Percentiles rank a stretch among this genome's conserved stretches.
Evolutionary conservation across 2,329 filamentous ascomycete species (phyloP).

Genomic region (Aureobasidium namibiae): DNA sequence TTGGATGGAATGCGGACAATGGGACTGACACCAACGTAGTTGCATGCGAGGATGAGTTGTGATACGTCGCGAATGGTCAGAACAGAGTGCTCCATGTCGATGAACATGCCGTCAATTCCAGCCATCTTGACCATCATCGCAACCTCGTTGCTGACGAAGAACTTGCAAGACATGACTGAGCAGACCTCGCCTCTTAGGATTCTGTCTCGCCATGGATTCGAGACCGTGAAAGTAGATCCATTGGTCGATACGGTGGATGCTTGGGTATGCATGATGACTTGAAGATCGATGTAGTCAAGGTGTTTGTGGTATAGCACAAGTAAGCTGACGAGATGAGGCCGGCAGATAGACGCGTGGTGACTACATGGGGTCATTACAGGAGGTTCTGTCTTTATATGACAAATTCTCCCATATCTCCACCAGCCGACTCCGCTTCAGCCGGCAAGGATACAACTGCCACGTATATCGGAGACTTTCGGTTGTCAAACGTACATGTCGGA

Average conservation of each 20-base stretch:
- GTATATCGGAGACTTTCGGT: not conserved
- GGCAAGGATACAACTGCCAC: not conserved
- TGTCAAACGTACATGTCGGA: not conserved
- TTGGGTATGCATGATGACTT: not conserved
- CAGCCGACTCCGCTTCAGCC: not conserved
- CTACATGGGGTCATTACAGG: no score
- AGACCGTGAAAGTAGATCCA: not conserved
- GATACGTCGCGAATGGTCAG: constrained; percentile 29
- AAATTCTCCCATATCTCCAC: not conserved
- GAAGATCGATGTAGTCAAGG: not conserved
- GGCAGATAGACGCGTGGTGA: not conserved
- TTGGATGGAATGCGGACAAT: constrained; percentile 36
- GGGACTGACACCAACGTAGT: constrained; percentile 33
- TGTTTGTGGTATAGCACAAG: not conserved
- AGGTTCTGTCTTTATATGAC: not conserved
- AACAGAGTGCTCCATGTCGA: constrained; percentile 39
- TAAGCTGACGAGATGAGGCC: not conserved
- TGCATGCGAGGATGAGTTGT: constrained; percentile 33
- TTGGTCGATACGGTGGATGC: not conserved
- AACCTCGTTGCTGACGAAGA: constrained; percentile 29
- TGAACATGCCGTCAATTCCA: constrained; percentile 35
- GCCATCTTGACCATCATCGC: constrained; percentile 34
- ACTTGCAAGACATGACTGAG: constrained; percentile 20
- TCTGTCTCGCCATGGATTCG: not conserved
- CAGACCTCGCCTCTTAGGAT: not conserved